Evolutionary conservation across 192 early-diverging fungal species (phyloP), one percentile per base, ranked within the genome.

Genomic region (Coemansia sp.): DNA sequence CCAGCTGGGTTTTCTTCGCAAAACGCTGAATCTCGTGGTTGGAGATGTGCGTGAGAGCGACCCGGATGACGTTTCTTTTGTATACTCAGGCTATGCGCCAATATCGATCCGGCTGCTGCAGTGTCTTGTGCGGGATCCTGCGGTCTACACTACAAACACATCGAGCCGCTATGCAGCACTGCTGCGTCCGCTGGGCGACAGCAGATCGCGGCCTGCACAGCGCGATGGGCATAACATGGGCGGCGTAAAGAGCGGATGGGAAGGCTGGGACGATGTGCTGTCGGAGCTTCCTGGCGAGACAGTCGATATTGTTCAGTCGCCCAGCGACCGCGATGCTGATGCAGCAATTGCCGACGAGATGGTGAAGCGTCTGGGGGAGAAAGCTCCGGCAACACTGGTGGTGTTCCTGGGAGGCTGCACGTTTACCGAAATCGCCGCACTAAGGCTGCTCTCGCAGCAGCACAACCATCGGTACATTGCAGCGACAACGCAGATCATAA

Each of bases 361-460:
- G 58, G 68, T 60, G 23, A 63, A 76, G 65, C 84, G 83, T 39
- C 84, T 85, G 26, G 82, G 77, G 21, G 79, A 84, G 15, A 86
- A 90, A 68, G 77, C 85, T 41, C 79, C 84, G 12, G 85, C 89
- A 13, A 96, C 96, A 8, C 69, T 99, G 49, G 88, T 99, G 1
- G 89, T 99, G 57, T 99, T 97, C 71, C 80, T 99, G 11, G 97
- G 97, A 43, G 97, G 97, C 16, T 98, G 97, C 75, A 98, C 96
- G 0, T 91, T 86, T 40, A 92, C 97, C 5, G 97, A 99, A 81
- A 88, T 98, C 18, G 86, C 96, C 5, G 94, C 97, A 16, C 84
- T 95, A n/a, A 86, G 97, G 4, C 91, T 95, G 64, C 79, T 99
- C 49, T 87, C 93, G 8, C 90, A 90, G 69, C 90, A 93, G 58